Evolutionary conservation across 1,284 basidiomycete genomes (phyloP), one percentile per base, ranked within the genome.

Genomic region (Moesziomyces sp.): DNA sequence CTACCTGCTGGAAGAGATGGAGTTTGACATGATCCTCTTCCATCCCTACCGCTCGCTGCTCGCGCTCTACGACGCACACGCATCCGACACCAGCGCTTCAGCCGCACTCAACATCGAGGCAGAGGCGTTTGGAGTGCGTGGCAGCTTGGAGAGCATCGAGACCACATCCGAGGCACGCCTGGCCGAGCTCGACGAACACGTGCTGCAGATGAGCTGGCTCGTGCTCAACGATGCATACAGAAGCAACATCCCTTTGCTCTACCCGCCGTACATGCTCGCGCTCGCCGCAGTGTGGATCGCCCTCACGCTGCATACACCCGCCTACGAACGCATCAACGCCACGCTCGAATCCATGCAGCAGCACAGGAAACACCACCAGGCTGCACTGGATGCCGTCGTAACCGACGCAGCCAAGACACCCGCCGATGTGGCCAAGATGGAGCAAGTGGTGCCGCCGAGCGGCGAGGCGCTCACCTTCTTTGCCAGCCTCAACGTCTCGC

Each of bases 221-320:
- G 89, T 97, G 73, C 90, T 98, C 80, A 99, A 98, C 86, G 97
- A 99, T 85, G 93, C 92, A 0, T 98, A 94, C 83, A 90, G 93
- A 52, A 93, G 93, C 1, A 92, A 95, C 57, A 86, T 98, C 13
- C 93, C 92, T 76, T 89, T 98, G 11, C 86, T 97, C 38, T 92
- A 98, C 80, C 94, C 96, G 0, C 96, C 96, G 0, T 94, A 97
- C 84, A 88, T 98, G 60, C 91, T 98, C 66, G 94, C 96, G 18
- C 89, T 98, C 65, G 91, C 94, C 0, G 91, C 93, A 0, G 88
- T 98, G 58, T 97, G 94, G 85, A 89, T 97, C 9, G 78, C 76
- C 0, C 59, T 84, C 1, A 69, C 75, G 2, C 49, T 83, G 0
- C 77, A 83, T 23, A 42, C 58, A 0, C 58, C 74, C 0, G 55